These are phyloP conservation scores for Spergularia azorica DNA, from an alignment of 179 eudicot species.

Conservation along the genomic window DNA sequence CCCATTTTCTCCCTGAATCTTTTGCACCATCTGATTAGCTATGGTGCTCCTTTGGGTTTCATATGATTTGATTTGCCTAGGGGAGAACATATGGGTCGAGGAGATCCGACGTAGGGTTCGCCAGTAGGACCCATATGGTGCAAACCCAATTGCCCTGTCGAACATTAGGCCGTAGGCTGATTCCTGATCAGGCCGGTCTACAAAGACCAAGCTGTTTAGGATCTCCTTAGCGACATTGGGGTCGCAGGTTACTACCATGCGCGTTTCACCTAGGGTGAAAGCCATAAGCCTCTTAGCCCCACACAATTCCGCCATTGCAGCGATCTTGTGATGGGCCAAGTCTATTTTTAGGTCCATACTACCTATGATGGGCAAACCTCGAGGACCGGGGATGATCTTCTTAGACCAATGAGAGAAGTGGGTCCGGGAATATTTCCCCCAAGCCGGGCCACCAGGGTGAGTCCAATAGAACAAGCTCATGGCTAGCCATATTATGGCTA, in stretches of 20 bases:
- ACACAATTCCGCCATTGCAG: constrained; percentile 42
- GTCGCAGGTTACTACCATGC: constrained; percentile 67
- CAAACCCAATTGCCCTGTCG: constrained; percentile 88
- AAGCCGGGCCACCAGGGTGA: constrained; percentile 86
- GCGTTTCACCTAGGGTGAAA: constrained; percentile 72
- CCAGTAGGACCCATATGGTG: constrained; percentile 89
- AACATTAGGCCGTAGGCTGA: constrained; percentile 86
- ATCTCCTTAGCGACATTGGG: constrained; percentile 74
- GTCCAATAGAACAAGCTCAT: constrained; percentile 65
- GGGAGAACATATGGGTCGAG: constrained; percentile 74
- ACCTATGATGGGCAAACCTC: constrained; percentile 77
- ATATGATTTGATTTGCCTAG: constrained; percentile 61
- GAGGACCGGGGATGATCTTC: constrained; percentile 68
- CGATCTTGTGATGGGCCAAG: constrained; percentile 72
- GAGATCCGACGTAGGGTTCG: constrained; percentile 67
- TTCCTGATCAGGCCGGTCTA: constrained; percentile 78
- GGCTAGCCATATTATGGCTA: constrained; percentile 33
- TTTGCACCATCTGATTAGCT: constrained; percentile 46
- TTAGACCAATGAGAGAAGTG: constrained; percentile 2
- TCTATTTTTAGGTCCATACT: constrained; percentile 70
- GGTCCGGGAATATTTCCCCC: constrained; percentile 58
- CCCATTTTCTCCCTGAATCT: constrained; percentile 23
- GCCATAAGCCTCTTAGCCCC: constrained; percentile 76
- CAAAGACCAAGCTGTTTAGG: constrained; percentile 58
- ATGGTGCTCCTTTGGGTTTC: constrained; percentile 52